Conservation (phyloP, 352 stramenopile species). For the Phytophthora sansomeana region DNA sequence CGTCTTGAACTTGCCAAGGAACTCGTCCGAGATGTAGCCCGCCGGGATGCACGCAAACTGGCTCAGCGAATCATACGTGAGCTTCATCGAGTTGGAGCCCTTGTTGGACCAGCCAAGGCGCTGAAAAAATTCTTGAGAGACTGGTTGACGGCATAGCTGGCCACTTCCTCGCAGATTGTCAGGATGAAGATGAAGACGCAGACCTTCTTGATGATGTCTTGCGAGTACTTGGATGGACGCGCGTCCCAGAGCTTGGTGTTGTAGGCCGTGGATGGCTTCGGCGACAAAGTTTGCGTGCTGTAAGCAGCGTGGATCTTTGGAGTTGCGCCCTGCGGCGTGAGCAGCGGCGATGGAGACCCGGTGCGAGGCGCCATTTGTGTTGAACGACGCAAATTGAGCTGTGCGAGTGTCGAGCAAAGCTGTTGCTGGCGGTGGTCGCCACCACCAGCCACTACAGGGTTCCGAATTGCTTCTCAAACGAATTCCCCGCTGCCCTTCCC, state of each 20-base stretch:
- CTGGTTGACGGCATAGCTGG: slow-evolving; percentile 68
- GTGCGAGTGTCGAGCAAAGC: slow-evolving; percentile 6
- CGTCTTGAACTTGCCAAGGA: slow-evolving; percentile 53
- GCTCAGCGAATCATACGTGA: slow-evolving; percentile 68
- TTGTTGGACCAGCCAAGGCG: slow-evolving; percentile 64
- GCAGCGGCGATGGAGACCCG: slow-evolving; percentile 20
- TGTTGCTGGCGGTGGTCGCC: not conserved
- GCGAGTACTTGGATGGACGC: slow-evolving; percentile 57
- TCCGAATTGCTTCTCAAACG: slow-evolving; percentile 12
- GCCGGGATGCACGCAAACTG: slow-evolving; percentile 68
- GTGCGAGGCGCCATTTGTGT: slow-evolving; percentile 23
- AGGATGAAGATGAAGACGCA: slow-evolving; percentile 68
- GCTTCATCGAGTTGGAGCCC: slow-evolving; percentile 69
- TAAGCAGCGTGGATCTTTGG: slow-evolving; percentile 32
- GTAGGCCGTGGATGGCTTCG: slow-evolving; percentile 15
- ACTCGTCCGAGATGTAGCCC: slow-evolving; percentile 67
- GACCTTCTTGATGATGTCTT: slow-evolving; percentile 65
- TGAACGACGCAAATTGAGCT: slow-evolving; percentile 19
- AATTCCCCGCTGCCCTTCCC: not conserved
- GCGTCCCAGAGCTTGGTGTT: slow-evolving; percentile 53
- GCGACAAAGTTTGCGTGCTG: slow-evolving; percentile 25
- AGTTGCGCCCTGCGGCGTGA: slow-evolving; percentile 12
- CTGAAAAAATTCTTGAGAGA: slow-evolving; percentile 75
- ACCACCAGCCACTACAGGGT: too few species aligned
- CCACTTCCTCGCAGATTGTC: slow-evolving; percentile 52